These are phyloP conservation scores for Zygosaccharomyces kombuchaensis DNA, from an alignment of 805 yeast genomes.

Conservation along the genomic window DNA sequence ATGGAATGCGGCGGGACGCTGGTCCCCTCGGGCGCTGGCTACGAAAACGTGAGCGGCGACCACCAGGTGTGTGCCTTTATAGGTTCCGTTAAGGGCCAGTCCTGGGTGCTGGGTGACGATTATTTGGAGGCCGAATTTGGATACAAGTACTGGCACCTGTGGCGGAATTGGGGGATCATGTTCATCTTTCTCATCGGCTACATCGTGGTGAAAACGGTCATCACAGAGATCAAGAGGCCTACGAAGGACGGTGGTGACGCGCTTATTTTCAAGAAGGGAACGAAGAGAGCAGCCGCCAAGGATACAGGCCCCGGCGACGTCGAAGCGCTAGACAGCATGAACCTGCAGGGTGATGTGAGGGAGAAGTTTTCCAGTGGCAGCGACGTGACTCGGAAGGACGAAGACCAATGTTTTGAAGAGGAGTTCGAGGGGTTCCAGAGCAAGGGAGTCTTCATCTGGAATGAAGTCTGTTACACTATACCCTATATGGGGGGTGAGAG, in stretches of 20 bases:
- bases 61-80: slow-evolving; percentile 52
- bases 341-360: slow-evolving; percentile 14
- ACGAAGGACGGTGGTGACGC: slow-evolving; percentile 34
- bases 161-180: slow-evolving; percentile 77
- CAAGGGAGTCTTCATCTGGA: slow-evolving; percentile 33
- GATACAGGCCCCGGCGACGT: slow-evolving; percentile 12
- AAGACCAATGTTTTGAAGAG: slow-evolving; percentile 3
- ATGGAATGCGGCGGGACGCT: slow-evolving; percentile 31
- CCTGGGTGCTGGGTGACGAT: slow-evolving; percentile 52
- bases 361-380: slow-evolving; percentile 16
- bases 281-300: slow-evolving; percentile 14
- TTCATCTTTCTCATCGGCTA: slow-evolving; percentile 41
- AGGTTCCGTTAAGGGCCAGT: slow-evolving; percentile 55
- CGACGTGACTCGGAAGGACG: slow-evolving; percentile 3
- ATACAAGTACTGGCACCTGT: slow-evolving; percentile 55
- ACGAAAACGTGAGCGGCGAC: slow-evolving; percentile 35
- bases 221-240: slow-evolving; percentile 27
- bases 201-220: slow-evolving; percentile 16
- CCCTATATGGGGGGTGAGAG: slow-evolving; percentile 39
- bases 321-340: slow-evolving; percentile 18
- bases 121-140: slow-evolving; percentile 47
- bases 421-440: slow-evolving; percentile 29
- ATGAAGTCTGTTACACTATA: slow-evolving; percentile 33
- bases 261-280: slow-evolving; percentile 53
- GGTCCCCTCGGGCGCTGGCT: slow-evolving; percentile 57